Evolutionary conservation across 1,139 yeast species (phyloP), one percentile per base, ranked within the genome.

Genomic region (Saccharomycopsis hybrid): DNA sequence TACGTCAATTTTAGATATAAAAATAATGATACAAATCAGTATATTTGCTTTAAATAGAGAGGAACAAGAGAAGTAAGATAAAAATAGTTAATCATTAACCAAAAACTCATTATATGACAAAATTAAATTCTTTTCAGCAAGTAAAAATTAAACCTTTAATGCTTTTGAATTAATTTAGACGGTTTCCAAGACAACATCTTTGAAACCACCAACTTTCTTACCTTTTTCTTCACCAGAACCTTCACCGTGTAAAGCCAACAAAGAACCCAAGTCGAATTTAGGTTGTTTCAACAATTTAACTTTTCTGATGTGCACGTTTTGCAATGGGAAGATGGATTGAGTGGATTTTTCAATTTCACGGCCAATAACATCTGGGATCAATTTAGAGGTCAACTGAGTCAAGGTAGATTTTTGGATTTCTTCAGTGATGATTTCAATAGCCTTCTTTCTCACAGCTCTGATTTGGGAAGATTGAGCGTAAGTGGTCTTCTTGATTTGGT

Each of bases 191-290:
- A 86, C 84, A 70, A 84, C 92, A 71, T 86, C 95, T 81, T 86
- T 85, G 88, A 84, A 85, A 73, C 85, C 87, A 62, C 80, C 73
- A 65, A 86, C 90, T 80, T 86, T 85, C 84, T 86, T 85, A 69
- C 95, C 95, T 74, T 86, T 81, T 70, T 85, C 92, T 69, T 85
- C 92, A 63, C 77, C 67, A 59, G 86, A 72, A 66, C 80, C 83
- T 77, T 85, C 95, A 73, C 95, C 95, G 81, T 86, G 96, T 69
- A 86, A 82, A 66, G 95, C 82, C 71, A 86, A 77, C 70, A 86
- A 79, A 67, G 88, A 74, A 75, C 94, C 94, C 69, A 86, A 80
- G 73, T 85, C 95, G 76, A 85, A 83, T 78, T 85, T 85, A 70
- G 95, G 95, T 75, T 83, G 89, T 76, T 85, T 85, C 74, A 85